Percentiles rank a stretch among this genome's conserved stretches.
These are phyloP conservation scores for Spergularia bocconei DNA, from an alignment of 148 eudicot genomes.

Conservation along the genomic window DNA sequence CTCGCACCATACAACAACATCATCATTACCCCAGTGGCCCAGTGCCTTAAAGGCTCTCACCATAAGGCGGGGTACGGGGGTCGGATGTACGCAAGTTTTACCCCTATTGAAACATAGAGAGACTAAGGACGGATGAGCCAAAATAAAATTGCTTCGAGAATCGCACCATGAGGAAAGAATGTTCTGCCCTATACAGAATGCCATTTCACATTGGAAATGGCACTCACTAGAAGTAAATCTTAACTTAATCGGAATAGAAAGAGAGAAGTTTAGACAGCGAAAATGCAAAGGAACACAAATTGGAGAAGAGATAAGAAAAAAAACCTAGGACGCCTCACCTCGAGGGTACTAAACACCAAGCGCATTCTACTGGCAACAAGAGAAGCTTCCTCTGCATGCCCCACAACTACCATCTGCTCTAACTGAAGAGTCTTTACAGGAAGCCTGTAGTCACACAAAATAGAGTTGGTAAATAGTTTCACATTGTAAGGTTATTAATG, in stretches of 20 bases:
- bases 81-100: too few relatives aligned
- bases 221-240: background rate
- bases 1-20: too few relatives aligned
- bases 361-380: constrained; percentile 94
- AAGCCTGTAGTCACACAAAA: constrained; percentile 49
- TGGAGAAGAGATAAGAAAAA: background rate
- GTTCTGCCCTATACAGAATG: too few relatives aligned
- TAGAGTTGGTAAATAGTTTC: background rate
- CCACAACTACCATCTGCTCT: constrained; percentile 89
- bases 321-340: constrained; percentile 39
- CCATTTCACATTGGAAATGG: too few relatives aligned
- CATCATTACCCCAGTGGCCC: too few relatives aligned
- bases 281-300: background rate
- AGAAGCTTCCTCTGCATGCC: constrained; percentile 82
- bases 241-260: background rate
- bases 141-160: too few relatives aligned
- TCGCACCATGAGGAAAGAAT: too few relatives aligned
- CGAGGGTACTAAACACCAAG: constrained; percentile 90
- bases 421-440: constrained; percentile 96
- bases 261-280: background rate
- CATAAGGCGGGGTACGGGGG: too few relatives aligned
- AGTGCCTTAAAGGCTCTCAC: too few relatives aligned
- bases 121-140: too few relatives aligned
- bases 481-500: too few relatives aligned
- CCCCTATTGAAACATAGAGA: too few relatives aligned